Evolutionary conservation across 2,329 filamentous ascomycete genomes (phyloP), one percentile per base, ranked within the genome.

Genomic region (Huntiella abstrusa): DNA sequence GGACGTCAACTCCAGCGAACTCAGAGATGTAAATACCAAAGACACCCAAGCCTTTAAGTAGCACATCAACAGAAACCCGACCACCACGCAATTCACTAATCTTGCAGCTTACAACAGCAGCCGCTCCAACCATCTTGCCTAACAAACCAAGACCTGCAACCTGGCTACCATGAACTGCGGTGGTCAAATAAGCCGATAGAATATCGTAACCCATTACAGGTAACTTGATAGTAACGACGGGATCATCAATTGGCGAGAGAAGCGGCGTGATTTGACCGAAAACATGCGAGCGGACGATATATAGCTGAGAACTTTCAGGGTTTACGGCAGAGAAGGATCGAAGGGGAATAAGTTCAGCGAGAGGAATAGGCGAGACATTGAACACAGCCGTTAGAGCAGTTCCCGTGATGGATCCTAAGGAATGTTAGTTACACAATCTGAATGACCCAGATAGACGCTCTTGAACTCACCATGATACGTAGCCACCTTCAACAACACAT

Each of bases 121-220:
- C 86, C 1, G 80, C 76, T 0, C 86, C 88, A 0, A 85, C 85
- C 83, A 96, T 93, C 60, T 95, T 94, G 2, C 73, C 81, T 3
- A 93, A 53, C 2, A 96, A 65, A 0, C 88, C 88, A 1, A 96
- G 60, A 13, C 80, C 77, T 1, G 83, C 77, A 1, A 87, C 66
- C 41, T 32, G 28, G 22, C 6, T 28, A 19, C 33, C 44, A 1
- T 55, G 55, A 52, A 88, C 77, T 0, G 65, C 59, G 1, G 68
- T 66, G 2, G 86, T 60, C 0, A 82, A 79, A 51, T 80, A 82
- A 0, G 82, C 81, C 0, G 78, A 80, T 6, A 94, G 65, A 45
- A 95, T 83, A 42, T 95, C 87, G 67, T 83, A 92, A 2, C 77
- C 81, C 19, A 72, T 67, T 1, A 71, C 60, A 4, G 69, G 71